phyloP scores from a whole-genome alignment of 345 rosid genomes.

The Draba incana region DNA sequence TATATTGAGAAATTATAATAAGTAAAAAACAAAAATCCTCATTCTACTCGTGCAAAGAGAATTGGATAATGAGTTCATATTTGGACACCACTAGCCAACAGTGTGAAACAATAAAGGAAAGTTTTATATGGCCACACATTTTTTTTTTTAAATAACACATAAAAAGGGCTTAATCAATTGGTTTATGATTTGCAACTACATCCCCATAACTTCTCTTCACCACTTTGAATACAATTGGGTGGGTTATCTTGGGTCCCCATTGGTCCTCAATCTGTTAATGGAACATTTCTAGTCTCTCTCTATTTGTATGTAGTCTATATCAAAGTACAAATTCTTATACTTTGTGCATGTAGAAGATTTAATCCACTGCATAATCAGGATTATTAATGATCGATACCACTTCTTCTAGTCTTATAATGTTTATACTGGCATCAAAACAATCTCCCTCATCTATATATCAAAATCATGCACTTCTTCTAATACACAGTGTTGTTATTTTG shows the following conservation, averaged over 20 bases:
- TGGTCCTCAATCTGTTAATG: conserved; percentile 31
- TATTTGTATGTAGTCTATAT: conserved; percentile 26
- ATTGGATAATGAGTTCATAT: conserved; percentile 32
- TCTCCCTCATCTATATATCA: not conserved
- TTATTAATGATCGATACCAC: conserved; percentile 4
- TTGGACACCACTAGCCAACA: conserved; percentile 39
- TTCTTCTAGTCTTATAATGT: conserved; percentile 3
- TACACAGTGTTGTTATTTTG: not conserved
- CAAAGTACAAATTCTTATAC: conserved; percentile 31
- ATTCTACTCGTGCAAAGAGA: conserved; percentile 3
- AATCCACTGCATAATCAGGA: conserved; percentile 24
- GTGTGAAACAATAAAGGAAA: conserved; percentile 34
- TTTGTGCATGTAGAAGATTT: conserved; percentile 27
- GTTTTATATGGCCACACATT: conserved; percentile 18
- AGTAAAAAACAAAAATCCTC: too few species aligned
- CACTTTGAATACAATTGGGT: conserved; percentile 27
- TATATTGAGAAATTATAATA: not conserved
- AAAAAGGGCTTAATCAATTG: conserved; percentile 4
- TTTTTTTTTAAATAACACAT: not conserved
- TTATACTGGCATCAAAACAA: not conserved
- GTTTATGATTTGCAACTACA: conserved; percentile 28
- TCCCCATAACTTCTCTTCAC: conserved; percentile 22
- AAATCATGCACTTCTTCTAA: too few species aligned
- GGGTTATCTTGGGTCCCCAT: conserved; percentile 32
- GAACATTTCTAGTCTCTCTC: conserved; percentile 13